A percentile compares a stretch with the other conserved stretches of the same genome.
These are phyloP conservation scores for Arthromyces matolae DNA, from an alignment of 768 basidiomycete genomes.

Conservation along the genomic window DNA sequence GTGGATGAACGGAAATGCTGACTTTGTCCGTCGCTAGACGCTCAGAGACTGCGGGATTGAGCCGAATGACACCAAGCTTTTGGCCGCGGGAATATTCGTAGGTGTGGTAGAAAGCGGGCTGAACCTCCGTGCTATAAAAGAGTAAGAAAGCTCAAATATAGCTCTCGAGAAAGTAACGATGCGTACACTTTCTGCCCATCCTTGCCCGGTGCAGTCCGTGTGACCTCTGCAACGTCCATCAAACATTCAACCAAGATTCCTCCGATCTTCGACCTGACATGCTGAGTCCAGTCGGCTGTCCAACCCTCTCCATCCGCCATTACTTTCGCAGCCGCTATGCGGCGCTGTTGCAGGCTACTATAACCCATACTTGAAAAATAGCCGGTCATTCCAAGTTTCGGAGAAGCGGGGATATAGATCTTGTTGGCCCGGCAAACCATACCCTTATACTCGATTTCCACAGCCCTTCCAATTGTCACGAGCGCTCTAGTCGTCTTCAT, in stretches of 20 bases:
- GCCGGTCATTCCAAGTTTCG: constrained; percentile 30
- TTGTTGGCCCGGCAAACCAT: constrained; percentile 67
- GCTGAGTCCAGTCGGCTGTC: constrained; percentile 82
- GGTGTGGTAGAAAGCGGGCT: constrained; percentile 87
- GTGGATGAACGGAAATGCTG: constrained; percentile 75
- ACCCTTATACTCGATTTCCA: constrained; percentile 90
- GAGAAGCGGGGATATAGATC: constrained; percentile 42
- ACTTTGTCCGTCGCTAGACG: constrained; percentile 74
- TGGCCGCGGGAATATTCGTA: constrained; percentile 94
- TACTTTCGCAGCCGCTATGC: constrained; percentile 61
- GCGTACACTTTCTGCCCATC: constrained; percentile 60
- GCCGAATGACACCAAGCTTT: constrained; percentile 86
- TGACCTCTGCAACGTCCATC: constrained; percentile 80
- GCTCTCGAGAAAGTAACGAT: not conserved
- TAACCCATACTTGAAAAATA: constrained; percentile 64
- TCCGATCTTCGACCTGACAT: constrained; percentile 72
- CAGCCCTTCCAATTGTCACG: constrained; percentile 72
- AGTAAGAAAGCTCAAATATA: not conserved
- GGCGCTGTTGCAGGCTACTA: constrained; percentile 54
- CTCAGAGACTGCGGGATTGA: constrained; percentile 78
- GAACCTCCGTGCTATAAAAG: constrained; percentile 58
- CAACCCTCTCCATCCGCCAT: constrained; percentile 65
- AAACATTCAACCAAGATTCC: constrained; percentile 78
- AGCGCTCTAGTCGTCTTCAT: constrained; percentile 89
- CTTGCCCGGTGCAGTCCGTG: constrained; percentile 54